Percentiles rank a stretch among this genome's conserved stretches.
These are phyloP conservation scores for Penicillium sp. DNA, from an alignment of 2,329 filamentous ascomycete species.

Conservation along the genomic window DNA sequence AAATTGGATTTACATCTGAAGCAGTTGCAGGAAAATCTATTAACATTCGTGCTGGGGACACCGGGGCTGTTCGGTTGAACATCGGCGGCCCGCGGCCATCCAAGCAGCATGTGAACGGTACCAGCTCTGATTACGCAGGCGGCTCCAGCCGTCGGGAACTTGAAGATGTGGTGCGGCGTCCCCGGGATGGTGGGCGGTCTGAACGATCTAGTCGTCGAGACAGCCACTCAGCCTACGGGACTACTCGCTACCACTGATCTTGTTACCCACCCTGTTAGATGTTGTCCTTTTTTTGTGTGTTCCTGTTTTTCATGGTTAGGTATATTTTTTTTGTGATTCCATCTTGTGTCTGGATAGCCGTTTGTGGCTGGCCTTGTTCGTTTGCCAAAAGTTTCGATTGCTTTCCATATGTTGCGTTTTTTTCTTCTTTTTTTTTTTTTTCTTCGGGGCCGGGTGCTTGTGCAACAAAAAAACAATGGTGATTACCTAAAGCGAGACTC, in stretches of 20 bases:
- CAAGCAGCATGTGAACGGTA: constrained; percentile 37
- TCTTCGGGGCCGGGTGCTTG: constrained; percentile 17
- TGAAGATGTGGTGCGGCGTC: constrained; percentile 33
- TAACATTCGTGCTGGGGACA: constrained; percentile 40
- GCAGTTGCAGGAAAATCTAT: constrained; percentile 41
- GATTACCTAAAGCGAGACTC: constrained; percentile 3
- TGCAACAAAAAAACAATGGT: constrained; percentile 17
- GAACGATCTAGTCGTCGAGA: constrained; percentile 41
- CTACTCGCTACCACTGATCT: constrained; percentile 16
- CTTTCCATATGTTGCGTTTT: constrained; percentile 2
- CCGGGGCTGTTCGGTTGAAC: constrained; percentile 41
- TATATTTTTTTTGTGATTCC: constrained; percentile 11
- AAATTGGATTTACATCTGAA: constrained; percentile 40
- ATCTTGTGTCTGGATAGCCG: constrained; percentile 10
- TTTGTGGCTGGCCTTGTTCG: constrained; percentile 8
- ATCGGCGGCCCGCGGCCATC: constrained; percentile 38
- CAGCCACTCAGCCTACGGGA: constrained; percentile 40
- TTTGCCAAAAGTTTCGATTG: constrained; percentile 24
- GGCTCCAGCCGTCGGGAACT: constrained; percentile 33
- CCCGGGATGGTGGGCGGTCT: constrained; percentile 37
- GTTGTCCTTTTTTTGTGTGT: background rate
- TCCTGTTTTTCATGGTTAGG: constrained; percentile 2
- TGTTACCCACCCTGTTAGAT: background rate
- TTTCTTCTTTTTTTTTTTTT: background rate
- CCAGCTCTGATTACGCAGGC: constrained; percentile 34